Percentiles rank a stretch among this genome's conserved stretches.
These are phyloP conservation scores for Scalesia atractyloides DNA, from an alignment of 129 eudicot genomes.

Conservation along the genomic window DNA sequence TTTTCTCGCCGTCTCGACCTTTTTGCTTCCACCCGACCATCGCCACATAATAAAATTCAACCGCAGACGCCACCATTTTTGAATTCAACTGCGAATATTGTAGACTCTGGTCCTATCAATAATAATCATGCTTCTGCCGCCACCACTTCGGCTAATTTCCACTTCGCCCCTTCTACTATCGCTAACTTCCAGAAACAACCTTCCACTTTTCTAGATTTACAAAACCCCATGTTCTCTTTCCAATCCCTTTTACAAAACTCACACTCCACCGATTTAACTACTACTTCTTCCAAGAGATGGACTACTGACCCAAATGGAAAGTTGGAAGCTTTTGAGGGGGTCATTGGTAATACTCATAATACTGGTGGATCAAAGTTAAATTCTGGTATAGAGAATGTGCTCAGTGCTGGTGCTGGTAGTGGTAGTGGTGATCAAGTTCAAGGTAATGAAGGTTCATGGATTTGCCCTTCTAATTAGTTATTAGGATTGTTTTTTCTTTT, in stretches of 20 bases:
- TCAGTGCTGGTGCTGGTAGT: conserved; percentile 23
- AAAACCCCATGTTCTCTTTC: conserved; percentile 40
- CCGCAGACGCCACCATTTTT: conserved; percentile 34
- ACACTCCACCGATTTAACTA: conserved; percentile 7
- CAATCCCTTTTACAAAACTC: conserved; percentile 44
- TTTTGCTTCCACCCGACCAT: conserved; percentile 41
- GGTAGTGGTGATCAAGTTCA: conserved; percentile 43
- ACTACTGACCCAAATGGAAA: conserved; percentile 26
- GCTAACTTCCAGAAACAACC: conserved; percentile 28
- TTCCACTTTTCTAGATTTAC: conserved; percentile 41
- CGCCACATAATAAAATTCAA: conserved; percentile 49
- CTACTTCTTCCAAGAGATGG: conserved; percentile 21
- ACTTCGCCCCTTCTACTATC: conserved; percentile 11
- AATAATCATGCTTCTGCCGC: conserved; percentile 14
- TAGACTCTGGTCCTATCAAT: conserved; percentile 16
- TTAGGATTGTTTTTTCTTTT: neutral
- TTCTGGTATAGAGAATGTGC: conserved; percentile 47
- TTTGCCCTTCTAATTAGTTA: conserved; percentile 49
- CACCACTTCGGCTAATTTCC: conserved; percentile 34
- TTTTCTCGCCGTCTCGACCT: conserved; percentile 68
- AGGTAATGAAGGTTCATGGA: conserved; percentile 59
- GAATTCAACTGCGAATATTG: conserved; percentile 30
- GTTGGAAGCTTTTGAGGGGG: conserved; percentile 33
- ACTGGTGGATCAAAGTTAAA: conserved; percentile 31
- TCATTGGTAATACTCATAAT: conserved; percentile 32